These are phyloP conservation scores for Euphrasia arctica DNA, from an alignment of 305 asterid species.

Conservation along the genomic window DNA sequence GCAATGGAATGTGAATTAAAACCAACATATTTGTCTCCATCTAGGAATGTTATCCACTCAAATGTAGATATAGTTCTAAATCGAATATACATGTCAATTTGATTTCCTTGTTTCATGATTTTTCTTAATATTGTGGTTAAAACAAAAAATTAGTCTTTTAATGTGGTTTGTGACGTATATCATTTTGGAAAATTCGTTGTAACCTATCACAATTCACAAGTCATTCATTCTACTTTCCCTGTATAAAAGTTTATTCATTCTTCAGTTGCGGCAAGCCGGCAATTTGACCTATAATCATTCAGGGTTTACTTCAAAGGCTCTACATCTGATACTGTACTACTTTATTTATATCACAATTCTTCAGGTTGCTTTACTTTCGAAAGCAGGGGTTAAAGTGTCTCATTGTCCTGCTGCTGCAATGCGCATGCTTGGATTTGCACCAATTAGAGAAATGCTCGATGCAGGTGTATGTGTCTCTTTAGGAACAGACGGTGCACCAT, in stretches of 20 bases:
- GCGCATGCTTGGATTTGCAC: conserved; percentile 84
- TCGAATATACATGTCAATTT: too few relatives aligned
- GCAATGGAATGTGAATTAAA: too few relatives aligned
- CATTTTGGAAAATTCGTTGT: not conserved
- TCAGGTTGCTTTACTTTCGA: conserved; percentile 55
- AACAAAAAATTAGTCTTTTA: too few relatives aligned
- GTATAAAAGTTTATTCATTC: too few relatives aligned
- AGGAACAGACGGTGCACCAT: conserved; percentile 87
- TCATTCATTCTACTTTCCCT: not conserved
- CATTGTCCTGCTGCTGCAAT: conserved; percentile 92
- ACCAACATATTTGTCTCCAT: not conserved
- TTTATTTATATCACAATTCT: conserved; percentile 15
- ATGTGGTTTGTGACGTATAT: not conserved
- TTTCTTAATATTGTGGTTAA: too few relatives aligned
- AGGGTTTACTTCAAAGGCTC: too few relatives aligned
- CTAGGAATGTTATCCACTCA: not conserved
- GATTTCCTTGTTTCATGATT: too few relatives aligned
- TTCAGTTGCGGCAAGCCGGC: too few relatives aligned
- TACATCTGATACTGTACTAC: not conserved
- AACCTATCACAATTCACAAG: too few relatives aligned
- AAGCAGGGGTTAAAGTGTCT: conserved; percentile 71
- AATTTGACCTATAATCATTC: too few relatives aligned
- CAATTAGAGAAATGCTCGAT: conserved; percentile 64
- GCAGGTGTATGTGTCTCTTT: conserved; percentile 78
- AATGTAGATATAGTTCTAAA: too few relatives aligned